phyloP scores from a whole-genome alignment of 2,329 filamentous ascomycete genomes.

The Davidsoniella eucalypti region DNA sequence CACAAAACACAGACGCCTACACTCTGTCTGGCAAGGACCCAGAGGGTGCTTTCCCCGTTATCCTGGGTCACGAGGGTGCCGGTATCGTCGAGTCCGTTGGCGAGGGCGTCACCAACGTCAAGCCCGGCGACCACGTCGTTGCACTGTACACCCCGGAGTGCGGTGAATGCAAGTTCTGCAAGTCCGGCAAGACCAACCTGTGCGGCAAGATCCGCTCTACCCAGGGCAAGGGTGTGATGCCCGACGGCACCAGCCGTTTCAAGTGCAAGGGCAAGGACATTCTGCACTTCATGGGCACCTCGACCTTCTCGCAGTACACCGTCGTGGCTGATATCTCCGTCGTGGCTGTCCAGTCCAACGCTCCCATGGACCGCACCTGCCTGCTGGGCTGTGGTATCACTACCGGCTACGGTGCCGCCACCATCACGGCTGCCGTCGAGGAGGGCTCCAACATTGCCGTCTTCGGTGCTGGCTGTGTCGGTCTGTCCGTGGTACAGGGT shows the following conservation, averaged over 20 bases:
- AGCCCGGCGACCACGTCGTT: slow-evolving; percentile 81
- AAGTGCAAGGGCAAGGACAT: slow-evolving; percentile 87
- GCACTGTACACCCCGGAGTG: slow-evolving; percentile 93
- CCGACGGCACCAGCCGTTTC: slow-evolving; percentile 90
- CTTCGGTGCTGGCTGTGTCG: slow-evolving; percentile 92
- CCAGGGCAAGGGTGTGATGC: slow-evolving; percentile 92
- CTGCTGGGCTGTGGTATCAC: slow-evolving; percentile 96
- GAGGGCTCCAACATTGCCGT: slow-evolving; percentile 78
- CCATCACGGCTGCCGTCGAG: slow-evolving; percentile 84
- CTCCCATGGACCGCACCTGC: slow-evolving; percentile 90
- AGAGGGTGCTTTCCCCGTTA: slow-evolving; percentile 80
- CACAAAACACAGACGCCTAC: slow-evolving; percentile 54
- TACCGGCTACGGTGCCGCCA: slow-evolving; percentile 89
- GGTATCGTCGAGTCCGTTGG: slow-evolving; percentile 87
- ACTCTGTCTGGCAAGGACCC: slow-evolving; percentile 92
- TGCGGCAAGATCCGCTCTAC: slow-evolving; percentile 98
- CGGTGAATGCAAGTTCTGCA: slow-evolving; percentile 98
- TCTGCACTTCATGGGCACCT: slow-evolving; percentile 98
- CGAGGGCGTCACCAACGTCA: slow-evolving; percentile 87
- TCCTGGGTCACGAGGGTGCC: slow-evolving; percentile 81
- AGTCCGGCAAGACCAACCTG: slow-evolving; percentile 96
- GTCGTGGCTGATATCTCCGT: slow-evolving; percentile 98
- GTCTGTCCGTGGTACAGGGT: slow-evolving; percentile 87
- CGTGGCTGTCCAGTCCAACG: slow-evolving; percentile 77
- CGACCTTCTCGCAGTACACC: slow-evolving; percentile 97